Base-by-base conservation (phyloP, 192 early-diverging fungal species). In the Obelidium mucronatum region DNA sequence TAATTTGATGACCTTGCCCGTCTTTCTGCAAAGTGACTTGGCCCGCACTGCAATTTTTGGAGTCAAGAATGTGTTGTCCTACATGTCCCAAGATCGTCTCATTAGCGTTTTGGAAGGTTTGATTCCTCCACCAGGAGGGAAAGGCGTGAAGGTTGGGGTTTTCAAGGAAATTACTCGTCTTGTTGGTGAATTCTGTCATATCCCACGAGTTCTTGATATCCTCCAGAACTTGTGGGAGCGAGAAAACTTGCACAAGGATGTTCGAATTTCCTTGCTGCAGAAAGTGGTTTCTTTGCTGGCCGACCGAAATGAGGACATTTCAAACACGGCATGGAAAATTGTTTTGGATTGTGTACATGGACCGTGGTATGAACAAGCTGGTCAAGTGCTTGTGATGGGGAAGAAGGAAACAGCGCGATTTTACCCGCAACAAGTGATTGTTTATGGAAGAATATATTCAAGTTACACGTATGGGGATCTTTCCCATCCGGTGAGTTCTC, bases 101-200 rank as follows among this genome's bases (percentile, higher is more conserved):
- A 26, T 36, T 37, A 19, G 24, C 1, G 31, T 74, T 24, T 48
- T 74, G 13, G 15, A 30, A 17, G 42, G 31, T 6, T 31, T 74
- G 8, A 60, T 74, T 65, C 73, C 73, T 28, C 37, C 42, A 22
- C 48, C n/a, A 34, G 42, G 2, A 4, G 51, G 31, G 1, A 39
- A 39, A 4, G 19, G 26, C 5, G 13, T 44, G 11, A 74, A 74
- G 61, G 58, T 74, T n/a, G 34, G 33, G 2, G 60, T 64, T 0
- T 64, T 74, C 24, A 74, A 74, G 61, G 73, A 74, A 65, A 48
- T 74, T 48, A 36, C 34, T 13, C 73, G 73, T 35, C 17, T 74
- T 1, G 19, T 74, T 3, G 36, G n/a, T 15, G 44, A 74, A 4
- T 62, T 33, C 40, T 13, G 19, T 30, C 44, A 63, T 24, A 53